Conservation (phyloP, 768 basidiomycete species). For the Panus rudis region DNA sequence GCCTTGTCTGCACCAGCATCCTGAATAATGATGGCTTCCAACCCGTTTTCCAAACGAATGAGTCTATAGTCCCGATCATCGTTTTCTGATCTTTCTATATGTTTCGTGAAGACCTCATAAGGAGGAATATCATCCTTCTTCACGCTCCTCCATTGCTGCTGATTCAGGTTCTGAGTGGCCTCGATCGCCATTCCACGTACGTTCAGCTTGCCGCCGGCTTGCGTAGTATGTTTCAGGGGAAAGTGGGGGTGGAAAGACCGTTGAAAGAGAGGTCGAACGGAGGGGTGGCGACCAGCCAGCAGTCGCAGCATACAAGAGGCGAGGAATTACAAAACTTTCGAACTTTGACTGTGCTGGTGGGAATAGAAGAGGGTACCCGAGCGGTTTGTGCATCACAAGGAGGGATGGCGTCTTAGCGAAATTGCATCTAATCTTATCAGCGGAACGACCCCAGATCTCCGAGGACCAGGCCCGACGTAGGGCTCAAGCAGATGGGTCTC, state of each 20-base stretch:
- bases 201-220: too few relatives aligned
- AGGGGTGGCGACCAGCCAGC: constrained; percentile 4
- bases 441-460: too few relatives aligned
- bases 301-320: constrained; percentile 9
- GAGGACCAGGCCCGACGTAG: too few relatives aligned
- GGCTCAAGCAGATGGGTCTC: too few relatives aligned
- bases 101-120: constrained; percentile 40
- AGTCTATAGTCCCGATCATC: constrained; percentile 79
- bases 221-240: too few relatives aligned
- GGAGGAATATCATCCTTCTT: constrained; percentile 1
- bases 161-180: too few relatives aligned
- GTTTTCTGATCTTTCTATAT: constrained; percentile 63
- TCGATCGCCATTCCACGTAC: too few relatives aligned
- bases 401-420: too few relatives aligned
- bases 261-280: too few relatives aligned
- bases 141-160: constrained; percentile 8
- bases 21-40: constrained; percentile 80
- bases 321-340: background rate
- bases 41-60: constrained; percentile 79
- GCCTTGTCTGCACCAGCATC: constrained; percentile 89
- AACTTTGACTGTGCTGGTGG: background rate
- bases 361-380: background rate
- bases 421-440: too few relatives aligned
- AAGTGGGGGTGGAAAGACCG: constrained; percentile 2
- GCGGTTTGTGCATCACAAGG: too few relatives aligned